A percentile compares a stretch with the other conserved stretches of the same genome.
phyloP scores from a whole-genome alignment of 495 filamentous ascomycete species.

The Echria macrotheca region DNA sequence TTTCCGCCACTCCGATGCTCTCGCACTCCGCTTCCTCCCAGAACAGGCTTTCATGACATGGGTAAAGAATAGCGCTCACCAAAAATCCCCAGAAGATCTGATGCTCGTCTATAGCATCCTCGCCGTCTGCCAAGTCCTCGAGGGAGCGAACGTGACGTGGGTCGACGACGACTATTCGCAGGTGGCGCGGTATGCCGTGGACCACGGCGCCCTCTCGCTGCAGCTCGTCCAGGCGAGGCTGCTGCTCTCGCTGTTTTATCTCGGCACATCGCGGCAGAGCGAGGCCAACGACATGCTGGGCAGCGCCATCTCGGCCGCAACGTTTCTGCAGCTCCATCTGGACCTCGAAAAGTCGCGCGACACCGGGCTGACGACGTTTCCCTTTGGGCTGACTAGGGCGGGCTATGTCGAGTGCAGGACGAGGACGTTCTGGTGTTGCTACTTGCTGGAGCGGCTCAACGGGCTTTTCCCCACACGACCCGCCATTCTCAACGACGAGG shows the following conservation, averaged over 20 bases:
- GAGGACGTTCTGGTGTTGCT: constrained; percentile 63
- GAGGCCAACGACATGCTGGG: constrained; percentile 58
- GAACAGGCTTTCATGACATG: constrained; percentile 31
- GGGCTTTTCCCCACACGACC: constrained; percentile 48
- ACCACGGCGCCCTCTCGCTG: constrained; percentile 47
- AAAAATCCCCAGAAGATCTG: constrained; percentile 57
- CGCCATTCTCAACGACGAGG: constrained; percentile 44
- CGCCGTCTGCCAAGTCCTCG: too few relatives aligned
- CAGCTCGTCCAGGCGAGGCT: constrained; percentile 59
- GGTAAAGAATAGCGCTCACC: constrained; percentile 39
- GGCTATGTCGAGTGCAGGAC: constrained; percentile 60
- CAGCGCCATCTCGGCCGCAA: constrained; percentile 52
- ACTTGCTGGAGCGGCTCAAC: constrained; percentile 57
- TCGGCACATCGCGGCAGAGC: constrained; percentile 47
- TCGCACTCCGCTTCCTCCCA: constrained; percentile 43
- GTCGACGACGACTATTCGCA: constrained; percentile 49
- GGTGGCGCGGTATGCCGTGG: constrained; percentile 54
- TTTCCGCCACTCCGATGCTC: constrained; percentile 20
- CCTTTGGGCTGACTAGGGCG: constrained; percentile 52
- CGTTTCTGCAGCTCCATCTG: constrained; percentile 53
- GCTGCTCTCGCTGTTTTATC: constrained; percentile 60
- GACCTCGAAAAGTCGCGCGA: constrained; percentile 51
- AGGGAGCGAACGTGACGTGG: too few relatives aligned
- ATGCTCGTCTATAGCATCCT: constrained; percentile 68
- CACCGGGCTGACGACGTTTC: constrained; percentile 38